phyloP scores from a whole-genome alignment of 176 grass and related monocot species.

The Lolium perenne region DNA sequence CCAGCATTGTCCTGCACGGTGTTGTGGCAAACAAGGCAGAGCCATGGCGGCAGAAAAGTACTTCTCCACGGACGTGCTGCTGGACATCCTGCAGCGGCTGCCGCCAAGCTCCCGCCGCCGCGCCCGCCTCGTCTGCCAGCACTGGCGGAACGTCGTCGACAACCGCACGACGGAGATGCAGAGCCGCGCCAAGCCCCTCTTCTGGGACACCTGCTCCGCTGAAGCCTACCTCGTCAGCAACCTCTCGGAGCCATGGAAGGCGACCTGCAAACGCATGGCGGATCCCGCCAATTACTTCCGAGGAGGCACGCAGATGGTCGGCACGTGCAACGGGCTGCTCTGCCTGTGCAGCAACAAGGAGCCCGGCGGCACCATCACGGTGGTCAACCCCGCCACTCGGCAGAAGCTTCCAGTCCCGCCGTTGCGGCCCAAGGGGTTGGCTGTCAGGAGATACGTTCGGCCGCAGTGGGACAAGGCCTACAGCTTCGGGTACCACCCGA shows the following conservation, averaged over 20 bases:
- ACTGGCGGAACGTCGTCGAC: background rate
- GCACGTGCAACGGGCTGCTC: background rate
- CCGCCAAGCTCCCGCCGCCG: background rate
- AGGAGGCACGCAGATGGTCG: background rate
- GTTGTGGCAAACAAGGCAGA: too few species aligned
- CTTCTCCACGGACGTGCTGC: background rate
- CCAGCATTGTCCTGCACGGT: too few species aligned
- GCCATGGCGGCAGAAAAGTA: background rate
- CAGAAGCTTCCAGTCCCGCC: too few species aligned
- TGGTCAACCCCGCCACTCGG: too few species aligned
- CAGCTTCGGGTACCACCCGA: slow-evolving; percentile 4
- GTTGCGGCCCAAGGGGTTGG: too few species aligned
- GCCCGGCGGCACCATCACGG: background rate
- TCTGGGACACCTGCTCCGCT: background rate
- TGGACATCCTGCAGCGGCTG: background rate
- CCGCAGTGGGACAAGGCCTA: background rate
- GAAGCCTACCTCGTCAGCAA: background rate
- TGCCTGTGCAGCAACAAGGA: too few species aligned
- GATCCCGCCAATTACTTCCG: too few species aligned
- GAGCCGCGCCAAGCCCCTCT: background rate
- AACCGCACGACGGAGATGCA: background rate
- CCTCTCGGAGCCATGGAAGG: background rate
- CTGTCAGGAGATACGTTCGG: too few species aligned
- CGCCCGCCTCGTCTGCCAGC: background rate
- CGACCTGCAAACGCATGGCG: too few species aligned